Percentiles rank a stretch among this genome's conserved stretches.
These are phyloP conservation scores for Logfia minima DNA, from an alignment of 129 eudicot genomes.

Conservation along the genomic window DNA sequence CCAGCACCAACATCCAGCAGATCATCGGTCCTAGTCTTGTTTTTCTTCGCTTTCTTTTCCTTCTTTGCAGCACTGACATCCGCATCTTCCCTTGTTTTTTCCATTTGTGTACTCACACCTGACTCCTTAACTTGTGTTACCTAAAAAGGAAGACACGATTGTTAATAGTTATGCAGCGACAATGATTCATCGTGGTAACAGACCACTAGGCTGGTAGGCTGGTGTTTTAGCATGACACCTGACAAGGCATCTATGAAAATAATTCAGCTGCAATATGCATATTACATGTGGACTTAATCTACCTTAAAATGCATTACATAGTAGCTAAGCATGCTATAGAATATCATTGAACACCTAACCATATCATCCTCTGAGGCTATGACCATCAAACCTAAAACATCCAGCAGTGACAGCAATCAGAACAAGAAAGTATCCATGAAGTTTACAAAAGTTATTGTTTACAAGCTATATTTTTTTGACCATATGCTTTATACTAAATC, in stretches of 20 bases:
- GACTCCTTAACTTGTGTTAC: background rate
- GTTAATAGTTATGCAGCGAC: background rate
- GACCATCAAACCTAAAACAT: background rate
- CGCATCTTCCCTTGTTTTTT: too few species aligned
- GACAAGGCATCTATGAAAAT: background rate
- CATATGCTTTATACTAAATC: too few species aligned
- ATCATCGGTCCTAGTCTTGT: background rate
- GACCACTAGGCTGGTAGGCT: background rate
- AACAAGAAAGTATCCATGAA: background rate
- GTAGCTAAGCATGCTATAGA: background rate
- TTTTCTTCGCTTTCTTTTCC: background rate
- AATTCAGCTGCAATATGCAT: background rate
- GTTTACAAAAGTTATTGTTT: too few species aligned
- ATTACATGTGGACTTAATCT: background rate
- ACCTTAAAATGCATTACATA: background rate
- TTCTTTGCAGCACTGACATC: background rate
- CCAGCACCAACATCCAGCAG: background rate
- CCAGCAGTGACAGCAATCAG: background rate
- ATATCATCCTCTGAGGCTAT: background rate
- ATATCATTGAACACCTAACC: background rate
- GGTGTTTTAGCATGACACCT: background rate
- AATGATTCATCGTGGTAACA: background rate
- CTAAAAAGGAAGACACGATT: too few species aligned
- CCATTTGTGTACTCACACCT: too few species aligned
- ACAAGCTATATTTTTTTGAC: too few species aligned